Evolutionary conservation across 108 stramenopile species (phyloP).

Genomic region (Fragilaria radians): DNA sequence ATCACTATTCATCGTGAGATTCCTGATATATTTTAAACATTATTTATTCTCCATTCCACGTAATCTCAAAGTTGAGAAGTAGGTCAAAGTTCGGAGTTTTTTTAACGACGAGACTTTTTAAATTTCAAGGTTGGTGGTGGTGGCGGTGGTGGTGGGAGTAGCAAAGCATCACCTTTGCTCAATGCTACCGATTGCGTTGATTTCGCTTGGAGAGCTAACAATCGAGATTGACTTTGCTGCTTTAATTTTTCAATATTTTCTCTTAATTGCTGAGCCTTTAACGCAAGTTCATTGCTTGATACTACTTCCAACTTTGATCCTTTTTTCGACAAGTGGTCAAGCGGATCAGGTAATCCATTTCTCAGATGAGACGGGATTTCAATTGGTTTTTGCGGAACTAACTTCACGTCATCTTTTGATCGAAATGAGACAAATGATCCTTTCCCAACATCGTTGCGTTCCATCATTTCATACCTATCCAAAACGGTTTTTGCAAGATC

Average conservation of each 20-base stretch:
- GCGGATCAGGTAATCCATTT: constrained; percentile 27
- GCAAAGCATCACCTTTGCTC: too few relatives aligned
- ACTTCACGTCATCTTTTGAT: constrained; percentile 12
- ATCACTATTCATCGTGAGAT: too few relatives aligned
- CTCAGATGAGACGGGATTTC: constrained; percentile 53
- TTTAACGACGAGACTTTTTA: too few relatives aligned
- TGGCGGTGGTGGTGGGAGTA: too few relatives aligned
- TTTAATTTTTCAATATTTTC: constrained; percentile 38
- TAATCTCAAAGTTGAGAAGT: too few relatives aligned
- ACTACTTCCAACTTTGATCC: not conserved
- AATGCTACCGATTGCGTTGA: too few relatives aligned
- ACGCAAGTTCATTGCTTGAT: constrained; percentile 13
- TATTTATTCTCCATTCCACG: too few relatives aligned
- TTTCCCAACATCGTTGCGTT: constrained; percentile 29
- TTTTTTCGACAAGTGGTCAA: constrained; percentile 24
- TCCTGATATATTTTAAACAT: too few relatives aligned
- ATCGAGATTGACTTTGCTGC: constrained; percentile 18
- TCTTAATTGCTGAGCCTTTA: constrained; percentile 22
- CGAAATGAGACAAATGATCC: constrained; percentile 31
- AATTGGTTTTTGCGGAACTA: constrained; percentile 18
- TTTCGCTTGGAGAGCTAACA: constrained; percentile 24
- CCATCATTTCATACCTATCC: constrained; percentile 17
- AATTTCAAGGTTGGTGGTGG: too few relatives aligned
- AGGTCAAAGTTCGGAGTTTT: too few relatives aligned
- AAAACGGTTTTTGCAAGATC: not conserved